These are phyloP conservation scores for Myochromella boudieri DNA, from an alignment of 768 basidiomycete genomes.

Conservation along the genomic window DNA sequence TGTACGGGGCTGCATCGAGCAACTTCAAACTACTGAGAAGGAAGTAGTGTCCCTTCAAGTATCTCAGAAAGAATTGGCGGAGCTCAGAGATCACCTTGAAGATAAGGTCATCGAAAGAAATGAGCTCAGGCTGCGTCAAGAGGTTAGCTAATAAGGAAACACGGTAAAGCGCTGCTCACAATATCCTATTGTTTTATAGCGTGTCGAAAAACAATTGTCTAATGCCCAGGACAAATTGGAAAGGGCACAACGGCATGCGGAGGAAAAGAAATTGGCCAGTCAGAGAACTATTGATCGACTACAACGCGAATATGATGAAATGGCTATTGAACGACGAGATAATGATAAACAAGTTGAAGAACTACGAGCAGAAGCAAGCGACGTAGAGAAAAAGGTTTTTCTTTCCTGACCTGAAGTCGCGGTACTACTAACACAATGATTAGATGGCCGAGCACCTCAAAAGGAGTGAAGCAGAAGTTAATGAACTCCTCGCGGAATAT, in stretches of 20 bases:
- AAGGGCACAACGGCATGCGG: conserved; percentile 74
- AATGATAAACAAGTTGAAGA: conserved; percentile 82
- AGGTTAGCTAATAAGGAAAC: conserved; percentile 41
- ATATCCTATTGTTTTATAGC: conserved; percentile 41
- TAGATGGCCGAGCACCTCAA: conserved; percentile 79
- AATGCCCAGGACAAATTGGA: conserved; percentile 86
- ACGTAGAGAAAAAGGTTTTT: conserved; percentile 63
- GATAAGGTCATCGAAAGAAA: conserved; percentile 74
- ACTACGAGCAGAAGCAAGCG: conserved; percentile 66
- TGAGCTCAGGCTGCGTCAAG: conserved; percentile 64
- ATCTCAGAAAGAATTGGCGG: conserved; percentile 65
- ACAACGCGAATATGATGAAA: conserved; percentile 76
- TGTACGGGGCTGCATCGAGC: conserved; percentile 68
- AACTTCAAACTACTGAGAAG: conserved; percentile 72
- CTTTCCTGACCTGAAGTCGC: neutral
- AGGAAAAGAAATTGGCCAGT: conserved; percentile 75
- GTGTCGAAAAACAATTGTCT: conserved; percentile 73
- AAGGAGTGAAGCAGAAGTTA: conserved; percentile 75
- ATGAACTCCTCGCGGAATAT: conserved; percentile 80
- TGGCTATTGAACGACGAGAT: conserved; percentile 72
- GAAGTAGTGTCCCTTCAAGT: conserved; percentile 63
- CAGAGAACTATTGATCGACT: conserved; percentile 74
- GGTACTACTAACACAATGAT: neutral
- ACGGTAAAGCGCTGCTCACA: neutral
- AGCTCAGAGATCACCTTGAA: conserved; percentile 67